phyloP scores from a whole-genome alignment of 306 rosid genomes.

The Fragaria iinumae region DNA sequence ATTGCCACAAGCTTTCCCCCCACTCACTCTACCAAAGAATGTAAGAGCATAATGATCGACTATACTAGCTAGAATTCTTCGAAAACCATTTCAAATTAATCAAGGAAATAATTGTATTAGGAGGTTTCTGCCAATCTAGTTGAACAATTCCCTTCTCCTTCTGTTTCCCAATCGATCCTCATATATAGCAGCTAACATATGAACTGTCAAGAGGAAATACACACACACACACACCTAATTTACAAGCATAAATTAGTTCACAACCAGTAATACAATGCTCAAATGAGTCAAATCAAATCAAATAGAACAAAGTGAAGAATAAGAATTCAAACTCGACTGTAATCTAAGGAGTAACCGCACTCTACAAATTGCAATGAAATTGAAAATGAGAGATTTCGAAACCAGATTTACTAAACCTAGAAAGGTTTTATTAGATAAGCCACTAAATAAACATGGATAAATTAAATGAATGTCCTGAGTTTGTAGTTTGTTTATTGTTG shows the following conservation, averaged over 20 bases:
- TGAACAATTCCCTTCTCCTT: neutral
- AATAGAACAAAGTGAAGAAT: neutral
- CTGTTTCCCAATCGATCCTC: neutral
- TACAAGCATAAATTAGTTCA: neutral
- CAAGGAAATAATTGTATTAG: neutral
- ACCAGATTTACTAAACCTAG: neutral
- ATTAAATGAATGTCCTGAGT: neutral
- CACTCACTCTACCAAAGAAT: slow-evolving; percentile 2
- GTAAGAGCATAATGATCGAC: neutral
- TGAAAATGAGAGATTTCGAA: neutral
- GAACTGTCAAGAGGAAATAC: neutral
- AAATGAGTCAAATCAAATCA: neutral
- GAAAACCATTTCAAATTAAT: neutral
- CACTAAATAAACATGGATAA: too few relatives aligned
- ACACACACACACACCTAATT: neutral
- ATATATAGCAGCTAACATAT: neutral
- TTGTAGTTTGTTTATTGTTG: neutral
- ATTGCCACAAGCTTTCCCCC: neutral
- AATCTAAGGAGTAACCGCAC: neutral
- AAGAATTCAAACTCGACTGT: neutral
- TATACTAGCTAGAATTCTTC: neutral
- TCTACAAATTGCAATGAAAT: neutral
- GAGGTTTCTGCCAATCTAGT: neutral
- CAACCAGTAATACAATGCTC: neutral
- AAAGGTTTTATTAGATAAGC: neutral